These are phyloP conservation scores for Laburnicola sp. DNA, from an alignment of 2,329 filamentous ascomycete species.

Conservation along the genomic window DNA sequence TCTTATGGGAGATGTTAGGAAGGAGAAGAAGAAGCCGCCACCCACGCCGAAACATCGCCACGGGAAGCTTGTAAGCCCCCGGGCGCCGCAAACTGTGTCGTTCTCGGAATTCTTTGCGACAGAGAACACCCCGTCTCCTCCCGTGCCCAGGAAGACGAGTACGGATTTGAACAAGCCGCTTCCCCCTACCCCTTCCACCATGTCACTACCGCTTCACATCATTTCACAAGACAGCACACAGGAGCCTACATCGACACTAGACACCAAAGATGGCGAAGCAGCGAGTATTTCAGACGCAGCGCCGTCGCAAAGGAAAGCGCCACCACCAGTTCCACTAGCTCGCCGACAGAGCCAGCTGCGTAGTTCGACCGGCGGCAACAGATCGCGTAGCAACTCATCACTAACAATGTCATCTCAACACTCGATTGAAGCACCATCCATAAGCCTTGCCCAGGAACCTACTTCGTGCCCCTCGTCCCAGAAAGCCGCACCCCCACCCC, in stretches of 20 bases:
- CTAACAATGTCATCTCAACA: constrained; percentile 43
- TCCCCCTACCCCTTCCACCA: constrained; percentile 54
- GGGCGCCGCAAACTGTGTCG: constrained; percentile 46
- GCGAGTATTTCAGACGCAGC: constrained; percentile 25
- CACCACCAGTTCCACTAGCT: constrained; percentile 41
- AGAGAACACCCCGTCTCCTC: constrained; percentile 23
- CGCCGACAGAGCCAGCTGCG: constrained; percentile 44
- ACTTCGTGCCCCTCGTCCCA: constrained; percentile 20
- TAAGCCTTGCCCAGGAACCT: constrained; percentile 24
- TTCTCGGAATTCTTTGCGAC: constrained; percentile 38
- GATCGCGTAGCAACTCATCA: constrained; percentile 43
- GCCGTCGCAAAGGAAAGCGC: constrained; percentile 34
- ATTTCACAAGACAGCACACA: constrained; percentile 27
- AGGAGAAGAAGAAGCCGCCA: constrained; percentile 70
- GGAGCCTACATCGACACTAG: constrained; percentile 16
- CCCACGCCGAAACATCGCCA: constrained; percentile 70
- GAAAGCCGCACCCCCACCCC: constrained; percentile 39
- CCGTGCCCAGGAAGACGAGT: constrained; percentile 31
- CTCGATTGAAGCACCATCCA: constrained; percentile 29
- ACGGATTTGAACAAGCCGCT: constrained; percentile 66
- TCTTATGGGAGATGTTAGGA: constrained; percentile 32
- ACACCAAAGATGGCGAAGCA: constrained; percentile 19
- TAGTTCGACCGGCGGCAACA: constrained; percentile 27
- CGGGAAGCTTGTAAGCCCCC: constrained; percentile 68
- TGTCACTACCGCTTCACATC: constrained; percentile 24